A percentile compares a stretch with the other conserved stretches of the same genome.
These are phyloP conservation scores for Schrenkiella parvula DNA, from an alignment of 345 rosid genomes.

Conservation along the genomic window DNA sequence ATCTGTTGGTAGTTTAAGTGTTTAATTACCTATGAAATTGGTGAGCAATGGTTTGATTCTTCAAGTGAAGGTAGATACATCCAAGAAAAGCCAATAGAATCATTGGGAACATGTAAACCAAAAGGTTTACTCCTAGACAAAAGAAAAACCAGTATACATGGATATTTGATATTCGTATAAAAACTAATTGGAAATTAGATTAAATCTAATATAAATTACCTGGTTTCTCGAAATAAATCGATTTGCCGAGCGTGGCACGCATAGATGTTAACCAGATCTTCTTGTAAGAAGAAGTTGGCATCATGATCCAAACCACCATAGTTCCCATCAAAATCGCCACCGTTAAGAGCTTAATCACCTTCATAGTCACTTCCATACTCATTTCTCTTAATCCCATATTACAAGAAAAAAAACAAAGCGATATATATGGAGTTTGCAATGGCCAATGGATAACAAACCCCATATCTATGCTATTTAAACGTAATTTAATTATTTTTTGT, in stretches of 20 bases:
- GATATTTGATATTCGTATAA: neutral
- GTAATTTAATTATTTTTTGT: neutral
- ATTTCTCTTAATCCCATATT: constrained; percentile 7
- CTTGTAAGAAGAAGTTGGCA: constrained; percentile 51
- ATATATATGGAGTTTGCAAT: neutral
- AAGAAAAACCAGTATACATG: neutral
- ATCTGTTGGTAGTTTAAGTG: neutral
- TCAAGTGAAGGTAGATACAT: constrained; percentile 53
- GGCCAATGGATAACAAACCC: neutral
- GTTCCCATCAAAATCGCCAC: constrained; percentile 42
- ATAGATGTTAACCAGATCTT: constrained; percentile 39
- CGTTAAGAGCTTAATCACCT: constrained; percentile 35
- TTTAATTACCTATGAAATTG: constrained; percentile 10
- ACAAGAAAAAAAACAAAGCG: neutral
- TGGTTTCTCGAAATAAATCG: constrained; percentile 53
- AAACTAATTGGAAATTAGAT: neutral
- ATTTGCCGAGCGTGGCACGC: constrained; percentile 31
- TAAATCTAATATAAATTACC: constrained; percentile 31
- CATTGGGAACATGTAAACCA: constrained; percentile 58
- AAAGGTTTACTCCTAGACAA: constrained; percentile 41
- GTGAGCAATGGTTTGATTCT: constrained; percentile 9
- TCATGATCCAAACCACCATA: constrained; percentile 62
- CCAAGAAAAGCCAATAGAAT: constrained; percentile 54
- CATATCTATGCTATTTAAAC: neutral
- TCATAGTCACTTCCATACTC: constrained; percentile 17